Percentiles rank a stretch among this genome's conserved stretches.
Evolutionary conservation across 768 basidiomycete genomes (phyloP).

Genomic region (Mycena rebaudengoi): DNA sequence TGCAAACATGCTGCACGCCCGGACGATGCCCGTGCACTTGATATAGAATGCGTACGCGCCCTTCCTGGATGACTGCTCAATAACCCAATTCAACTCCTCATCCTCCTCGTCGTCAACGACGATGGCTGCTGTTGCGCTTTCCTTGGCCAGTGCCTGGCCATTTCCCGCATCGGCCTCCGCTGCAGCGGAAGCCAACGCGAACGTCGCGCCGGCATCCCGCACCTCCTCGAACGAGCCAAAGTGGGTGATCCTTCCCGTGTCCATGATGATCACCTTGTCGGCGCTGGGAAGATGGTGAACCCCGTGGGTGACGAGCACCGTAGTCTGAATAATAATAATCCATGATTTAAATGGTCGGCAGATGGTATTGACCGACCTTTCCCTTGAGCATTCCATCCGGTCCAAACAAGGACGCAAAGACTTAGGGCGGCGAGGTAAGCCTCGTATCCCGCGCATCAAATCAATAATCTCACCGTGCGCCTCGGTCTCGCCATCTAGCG

Average conservation of each 20-base stretch:
- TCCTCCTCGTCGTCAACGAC: constrained; percentile 17
- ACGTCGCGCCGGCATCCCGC: constrained; percentile 14
- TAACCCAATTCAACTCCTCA: constrained; percentile 10
- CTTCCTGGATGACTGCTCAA: constrained; percentile 1
- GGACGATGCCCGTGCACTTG: not conserved
- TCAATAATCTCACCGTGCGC: constrained; percentile 1
- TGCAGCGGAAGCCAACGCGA: not conserved
- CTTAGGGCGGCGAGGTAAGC: not conserved
- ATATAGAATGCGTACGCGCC: constrained; percentile 17
- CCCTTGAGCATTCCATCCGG: constrained; percentile 20
- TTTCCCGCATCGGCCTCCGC: not conserved
- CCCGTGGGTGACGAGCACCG: constrained; percentile 21
- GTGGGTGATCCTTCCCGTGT: constrained; percentile 10
- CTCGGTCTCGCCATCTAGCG: constrained; percentile 20
- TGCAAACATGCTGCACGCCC: not conserved
- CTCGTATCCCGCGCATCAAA: not conserved
- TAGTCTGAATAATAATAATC: not conserved
- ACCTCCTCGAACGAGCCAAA: constrained; percentile 20
- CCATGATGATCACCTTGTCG: constrained; percentile 21
- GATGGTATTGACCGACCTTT: not conserved
- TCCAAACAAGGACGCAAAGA: constrained; percentile 20
- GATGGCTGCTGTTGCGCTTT: not conserved
- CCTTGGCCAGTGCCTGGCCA: not conserved
- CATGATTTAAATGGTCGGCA: not conserved
- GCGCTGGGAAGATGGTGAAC: constrained; percentile 20